Conservation (phyloP, 345 rosid genomes). For the Microcos paniculata region DNA sequence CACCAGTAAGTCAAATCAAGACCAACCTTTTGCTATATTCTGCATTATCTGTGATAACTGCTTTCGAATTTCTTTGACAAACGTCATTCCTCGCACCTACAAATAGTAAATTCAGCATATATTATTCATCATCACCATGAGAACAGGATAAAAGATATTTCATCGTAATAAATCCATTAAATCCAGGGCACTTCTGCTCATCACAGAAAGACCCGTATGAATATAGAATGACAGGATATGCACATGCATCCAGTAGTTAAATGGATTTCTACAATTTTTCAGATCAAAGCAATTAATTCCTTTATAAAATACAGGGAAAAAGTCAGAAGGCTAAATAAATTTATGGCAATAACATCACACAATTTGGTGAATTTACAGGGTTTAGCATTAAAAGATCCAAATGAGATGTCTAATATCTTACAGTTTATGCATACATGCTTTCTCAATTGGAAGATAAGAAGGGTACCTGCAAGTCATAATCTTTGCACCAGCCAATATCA, state of each 20-base stretch:
- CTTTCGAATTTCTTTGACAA: conserved; percentile 86
- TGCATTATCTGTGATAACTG: conserved; percentile 91
- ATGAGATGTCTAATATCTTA: neutral
- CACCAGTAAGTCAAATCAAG: conserved; percentile 3
- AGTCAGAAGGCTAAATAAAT: neutral
- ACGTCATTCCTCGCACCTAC: conserved; percentile 91
- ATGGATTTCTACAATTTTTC: neutral
- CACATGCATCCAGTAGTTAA: neutral
- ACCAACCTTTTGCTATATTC: conserved; percentile 75
- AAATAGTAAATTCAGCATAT: conserved; percentile 7
- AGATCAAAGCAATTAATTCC: neutral
- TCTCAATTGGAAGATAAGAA: conserved; percentile 17
- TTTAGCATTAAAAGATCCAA: neutral
- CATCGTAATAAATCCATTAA: neutral
- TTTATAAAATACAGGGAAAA: neutral
- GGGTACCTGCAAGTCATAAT: conserved; percentile 69
- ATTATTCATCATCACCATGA: conserved; percentile 5
- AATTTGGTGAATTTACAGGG: neutral
- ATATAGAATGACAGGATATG: neutral
- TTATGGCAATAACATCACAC: neutral
- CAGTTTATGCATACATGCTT: neutral
- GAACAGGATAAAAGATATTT: conserved; percentile 4
- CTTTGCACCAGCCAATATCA: conserved; percentile 77
- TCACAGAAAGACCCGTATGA: conserved; percentile 7
- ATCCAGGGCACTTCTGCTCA: neutral